Conservation (phyloP, 1,284 basidiomycete species). For the Cystobasidium sp. region DNA sequence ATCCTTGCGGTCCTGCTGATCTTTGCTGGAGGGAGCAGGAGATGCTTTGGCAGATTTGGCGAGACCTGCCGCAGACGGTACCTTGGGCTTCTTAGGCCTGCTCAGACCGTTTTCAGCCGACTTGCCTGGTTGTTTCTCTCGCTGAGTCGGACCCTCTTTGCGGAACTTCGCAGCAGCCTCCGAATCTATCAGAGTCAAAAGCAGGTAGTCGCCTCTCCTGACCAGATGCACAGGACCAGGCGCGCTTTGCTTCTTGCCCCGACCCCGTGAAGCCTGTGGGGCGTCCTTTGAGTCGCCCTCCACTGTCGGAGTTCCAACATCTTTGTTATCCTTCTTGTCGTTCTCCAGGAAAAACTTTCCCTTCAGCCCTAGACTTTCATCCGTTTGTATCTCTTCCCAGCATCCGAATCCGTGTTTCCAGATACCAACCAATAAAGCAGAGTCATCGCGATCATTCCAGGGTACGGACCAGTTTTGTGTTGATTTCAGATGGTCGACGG, state of each 20-base stretch:
- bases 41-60: slow-evolving; percentile 25
- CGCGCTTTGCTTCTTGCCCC: slow-evolving; percentile 66
- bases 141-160: slow-evolving; percentile 43
- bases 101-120: slow-evolving; percentile 27
- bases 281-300: slow-evolving; percentile 50
- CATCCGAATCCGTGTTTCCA: slow-evolving; percentile 93
- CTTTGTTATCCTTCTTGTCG: slow-evolving; percentile 68
- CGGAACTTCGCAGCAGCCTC: slow-evolving; percentile 54
- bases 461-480: slow-evolving; percentile 95
- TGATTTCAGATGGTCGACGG: slow-evolving; percentile 88
- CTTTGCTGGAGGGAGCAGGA: slow-evolving; percentile 53
- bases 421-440: slow-evolving; percentile 90
- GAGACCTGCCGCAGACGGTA: slow-evolving; percentile 18
- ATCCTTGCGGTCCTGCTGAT: slow-evolving; percentile 70
- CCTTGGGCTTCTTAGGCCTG: slow-evolving; percentile 17
- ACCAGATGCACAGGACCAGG: slow-evolving; percentile 97
- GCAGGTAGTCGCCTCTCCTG: slow-evolving; percentile 91
- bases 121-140: slow-evolving; percentile 44
- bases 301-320: slow-evolving; percentile 54
- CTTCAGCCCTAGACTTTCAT: slow-evolving; percentile 77
- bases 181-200: slow-evolving; percentile 77
- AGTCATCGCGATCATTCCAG: slow-evolving; percentile 92
- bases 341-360: slow-evolving; percentile 68
- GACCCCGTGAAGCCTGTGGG: slow-evolving; percentile 49
- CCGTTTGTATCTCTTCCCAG: slow-evolving; percentile 94